Percentiles rank a stretch among this genome's conserved stretches.
Evolutionary conservation across 1,284 basidiomycete genomes (phyloP).

Genomic region (Anthracocystis walkeri): DNA sequence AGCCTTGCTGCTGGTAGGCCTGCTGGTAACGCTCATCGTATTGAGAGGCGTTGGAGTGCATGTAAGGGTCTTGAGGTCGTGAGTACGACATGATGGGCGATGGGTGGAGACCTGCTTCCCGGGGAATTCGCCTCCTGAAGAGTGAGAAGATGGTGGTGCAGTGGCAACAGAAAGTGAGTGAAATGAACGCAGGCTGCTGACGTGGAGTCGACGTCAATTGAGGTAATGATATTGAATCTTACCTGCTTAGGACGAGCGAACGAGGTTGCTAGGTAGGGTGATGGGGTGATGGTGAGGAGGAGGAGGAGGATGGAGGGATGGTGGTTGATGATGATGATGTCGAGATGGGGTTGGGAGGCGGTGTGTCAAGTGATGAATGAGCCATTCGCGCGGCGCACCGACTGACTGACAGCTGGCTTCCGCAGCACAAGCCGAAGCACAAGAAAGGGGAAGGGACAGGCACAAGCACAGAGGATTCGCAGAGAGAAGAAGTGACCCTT

Average conservation of each 20-base stretch:
- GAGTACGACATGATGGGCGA: slow-evolving; percentile 58
- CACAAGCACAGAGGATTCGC: background rate
- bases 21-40: slow-evolving; percentile 62
- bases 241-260: slow-evolving; percentile 24
- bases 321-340: slow-evolving; percentile 11
- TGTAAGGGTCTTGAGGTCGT: slow-evolving; percentile 62
- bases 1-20: slow-evolving; percentile 40
- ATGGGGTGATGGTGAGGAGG: background rate
- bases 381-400: background rate
- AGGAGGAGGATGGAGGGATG: background rate
- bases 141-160: background rate
- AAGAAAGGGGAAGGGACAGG: slow-evolving; percentile 8
- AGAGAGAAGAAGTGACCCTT: background rate
- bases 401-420: slow-evolving; percentile 9
- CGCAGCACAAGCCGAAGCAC: slow-evolving; percentile 11
- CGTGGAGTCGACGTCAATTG: background rate
- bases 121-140: slow-evolving; percentile 15
- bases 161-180: background rate
- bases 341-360: background rate
- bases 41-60: slow-evolving; percentile 65
- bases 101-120: slow-evolving; percentile 23
- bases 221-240: slow-evolving; percentile 7
- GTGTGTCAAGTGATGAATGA: slow-evolving; percentile 9
- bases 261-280: slow-evolving; percentile 7
- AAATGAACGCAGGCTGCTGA: background rate